Base-by-base conservation (phyloP, 177 flowering plant genomes). In the Vitis hybrid region DNA sequence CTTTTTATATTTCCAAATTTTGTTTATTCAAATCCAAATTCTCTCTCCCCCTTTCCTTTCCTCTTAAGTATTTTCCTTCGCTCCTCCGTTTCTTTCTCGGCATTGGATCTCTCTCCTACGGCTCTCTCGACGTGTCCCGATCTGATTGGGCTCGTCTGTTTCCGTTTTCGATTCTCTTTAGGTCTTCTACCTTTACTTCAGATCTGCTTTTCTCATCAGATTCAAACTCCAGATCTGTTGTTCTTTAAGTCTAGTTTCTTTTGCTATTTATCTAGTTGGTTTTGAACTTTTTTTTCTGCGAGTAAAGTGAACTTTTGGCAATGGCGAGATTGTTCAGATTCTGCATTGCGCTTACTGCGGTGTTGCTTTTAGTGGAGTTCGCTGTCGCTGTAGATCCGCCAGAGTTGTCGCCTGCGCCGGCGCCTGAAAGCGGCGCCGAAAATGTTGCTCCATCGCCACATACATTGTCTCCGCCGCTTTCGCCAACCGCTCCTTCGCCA, bases 301-400 rank as follows among this genome's bases (percentile, higher is more conserved):
- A 22, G 49, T 62, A 51, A 39, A 33, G 19, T 62, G 12, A 39
- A 39, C 21, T 2, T n/a, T 5, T 48, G 70, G 67, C 63, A 11
- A 76, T 76, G 73, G 70, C 56, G 62, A 66, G 56, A 66, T 5
- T 45, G 31, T 26, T 51, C 19, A 16, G 50, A 66, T 68, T 69
- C 10, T 56, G 56, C 55, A 73, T 66, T 61, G 52, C 76, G 33
- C 6, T 66, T 5, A 29, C 70, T 45, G n/a, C 64, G 8, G 29
- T 72, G 14, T 62, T 77, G 7, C 64, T 77, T 2, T 60, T 58
- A 19, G 69, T 33, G 10, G 60, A 62, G 56, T 13, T 49, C 21
- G 15, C 56, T 70, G 15, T 59, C 22, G 62, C 79, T 15, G 56
- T 16, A 72, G 72, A 65, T 72, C 72, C 67, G 19, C 74, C 72